Base-by-base conservation (phyloP, 192 early-diverging fungal genomes). In the Podila epicladia region DNA sequence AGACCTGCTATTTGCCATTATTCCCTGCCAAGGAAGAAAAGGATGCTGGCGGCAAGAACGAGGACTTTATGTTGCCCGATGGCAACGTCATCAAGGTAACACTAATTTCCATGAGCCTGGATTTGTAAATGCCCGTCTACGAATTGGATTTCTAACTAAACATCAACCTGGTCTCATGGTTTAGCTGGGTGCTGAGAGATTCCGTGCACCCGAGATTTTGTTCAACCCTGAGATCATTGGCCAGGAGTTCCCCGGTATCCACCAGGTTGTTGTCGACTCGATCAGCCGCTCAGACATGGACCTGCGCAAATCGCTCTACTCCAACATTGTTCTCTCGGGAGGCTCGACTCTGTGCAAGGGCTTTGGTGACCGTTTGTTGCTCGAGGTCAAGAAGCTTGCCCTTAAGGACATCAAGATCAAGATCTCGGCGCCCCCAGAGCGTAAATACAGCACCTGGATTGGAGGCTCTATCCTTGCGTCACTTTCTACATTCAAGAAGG, bases 401-500 rank as follows among this genome's bases (percentile, higher is more conserved):
- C 78, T 95, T 49, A 96, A 96, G 76, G 97, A 98, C 72, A 89
- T 95, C 75, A 99, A 98, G 87, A 97, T 99, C 82, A 98, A 96
- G 82, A 98, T 99, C 72, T 96, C 91, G 38, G 97, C 97, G 0
- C 97, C 96, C 51, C 97, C 95, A 31, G 98, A 99, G 88, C 93
- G 98, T 68, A 98, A 97, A 82, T 99, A 97, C 85, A 94, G 94
- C 33, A 98, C 97, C 33, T 99, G 98, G 97, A 97, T 98, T 73
- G 98, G 97, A 64, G 97, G 97, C 1, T 95, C 94, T 35, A 98
- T 99, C 87, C 75, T 98, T 58, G 97, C 96, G 9, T 94, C 94
- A 12, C 89, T 98, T 67, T 95, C 94, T 85, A 96, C 97, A n/a
- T 99, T 99, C 88, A 97, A 97, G 83, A 98, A 97, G 85, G 87